Evolutionary conservation across 345 rosid genomes (phyloP), one percentile per base, ranked within the genome.

Genomic region (Cardamine occulta): DNA sequence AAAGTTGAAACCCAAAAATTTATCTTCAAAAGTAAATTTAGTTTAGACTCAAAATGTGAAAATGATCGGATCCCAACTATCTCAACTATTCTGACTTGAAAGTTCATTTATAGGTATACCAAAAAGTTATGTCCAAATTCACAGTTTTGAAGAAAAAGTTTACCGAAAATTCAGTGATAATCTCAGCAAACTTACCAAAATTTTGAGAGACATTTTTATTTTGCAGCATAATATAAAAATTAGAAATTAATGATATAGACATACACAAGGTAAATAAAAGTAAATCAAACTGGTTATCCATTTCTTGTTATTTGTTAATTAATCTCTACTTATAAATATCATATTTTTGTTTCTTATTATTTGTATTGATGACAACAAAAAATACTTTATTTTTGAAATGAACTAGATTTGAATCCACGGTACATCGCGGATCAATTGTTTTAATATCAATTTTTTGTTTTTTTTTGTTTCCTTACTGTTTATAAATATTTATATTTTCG

Each of bases 71-170:
- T 54, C 26, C 40, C 18, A 65, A 47, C 28, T n/a, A 45, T 15
- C 10, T 45, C 73, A 55, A n/a, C 12, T 26, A 23, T 39, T 68
- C 3, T 8, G 39, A 34, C 35, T 17, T 26, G 7, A 68, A 53
- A 15, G n/a, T 52, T 67, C n/a, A 52, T 4, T 51, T 19, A 32
- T 14, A 64, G 40, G 17, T 23, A n/a, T 17, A 37, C 10, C 45
- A 69, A 47, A 69, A 40, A 7, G 53, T 26, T 15, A 1, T 39
- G 53, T 68, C 73, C 63, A 26, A 6, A 68, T 68, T 55, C 63
- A 40, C n/a, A 42, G 63, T 24, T 24, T 37, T 37, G 0, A 35
- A 9, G 2, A 10, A 7, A 37, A 9, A 37, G 12, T 37, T 37
- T 37, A 37, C 40, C 40, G 2, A 31, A 37, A 37, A 9, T 37